Evolutionary conservation across 1,284 basidiomycete genomes (phyloP), one percentile per base, ranked within the genome.

Genomic region (Cryptococcus sp.): DNA sequence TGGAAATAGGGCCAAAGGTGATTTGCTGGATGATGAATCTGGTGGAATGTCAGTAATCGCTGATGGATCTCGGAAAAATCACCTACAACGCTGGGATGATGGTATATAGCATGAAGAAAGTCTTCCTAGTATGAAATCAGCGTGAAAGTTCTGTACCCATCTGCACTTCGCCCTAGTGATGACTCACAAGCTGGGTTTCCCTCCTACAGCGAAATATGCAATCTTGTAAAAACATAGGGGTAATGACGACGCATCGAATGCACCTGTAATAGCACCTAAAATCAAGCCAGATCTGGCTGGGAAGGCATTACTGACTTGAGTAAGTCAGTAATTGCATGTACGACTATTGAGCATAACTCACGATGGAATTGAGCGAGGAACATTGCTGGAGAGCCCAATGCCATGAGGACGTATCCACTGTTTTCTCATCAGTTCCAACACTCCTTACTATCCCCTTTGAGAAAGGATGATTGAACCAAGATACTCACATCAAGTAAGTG

Each of bases 251-350:
- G 75, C 74, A 53, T 78, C 77, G 54, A 79, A 79, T 1, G 76
- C 73, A 23, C 77, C 78, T 1, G 75, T 78, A 35, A 79, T 63
- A 31, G 73, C 68, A 33, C 71, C 72, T 38, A 79, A 67, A 44
- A 78, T 69, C 32, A 79, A 64, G 0, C 78, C 77, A 0, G 76
- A 74, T 41, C 68, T 63, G n/a, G 59, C 49, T 3, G 77, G 77
- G 59, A 79, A 79, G 5, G 77, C 70, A 56, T 78, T 79, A 49
- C 73, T 73, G 14, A 79, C 66, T 68, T 59, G n/a, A n/a, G n/a
- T n/a, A n/a, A n/a, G n/a, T n/a, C n/a, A n/a, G n/a, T 15, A 33
- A 34, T 6, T 5, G 35, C 38, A 50, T n/a, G n/a, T n/a, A n/a
- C n/a, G n/a, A n/a, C n/a, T n/a, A n/a, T n/a, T n/a, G n/a, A n/a